Conservation (phyloP, 257 asterid species). For the Plectranthus barbatus region DNA sequence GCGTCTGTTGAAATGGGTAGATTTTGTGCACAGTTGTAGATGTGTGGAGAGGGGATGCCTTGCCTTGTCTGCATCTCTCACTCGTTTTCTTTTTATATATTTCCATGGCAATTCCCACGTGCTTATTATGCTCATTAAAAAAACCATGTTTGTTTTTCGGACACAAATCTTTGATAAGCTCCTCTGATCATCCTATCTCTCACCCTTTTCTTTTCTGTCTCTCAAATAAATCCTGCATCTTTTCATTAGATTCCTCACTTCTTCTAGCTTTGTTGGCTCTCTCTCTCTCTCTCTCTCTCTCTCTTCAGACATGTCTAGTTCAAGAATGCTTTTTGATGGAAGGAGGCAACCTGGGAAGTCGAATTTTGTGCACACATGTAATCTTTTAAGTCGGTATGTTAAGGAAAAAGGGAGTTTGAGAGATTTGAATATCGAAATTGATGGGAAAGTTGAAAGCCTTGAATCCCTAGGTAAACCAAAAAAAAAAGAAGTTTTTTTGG, state of each 20-base stretch:
- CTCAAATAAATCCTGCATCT: background rate
- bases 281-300: background rate
- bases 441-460: conserved; percentile 32
- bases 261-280: no score
- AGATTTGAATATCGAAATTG: conserved; percentile 48
- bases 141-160: background rate
- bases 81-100: background rate
- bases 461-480: conserved; percentile 28
- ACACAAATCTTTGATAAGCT: background rate
- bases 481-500: no score
- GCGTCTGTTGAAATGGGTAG: background rate
- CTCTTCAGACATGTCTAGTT: conserved; percentile 15
- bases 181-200: background rate
- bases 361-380: conserved; percentile 51
- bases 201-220: no score
- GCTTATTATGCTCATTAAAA: background rate
- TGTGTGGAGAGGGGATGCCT: no score
- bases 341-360: conserved; percentile 30
- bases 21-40: background rate
- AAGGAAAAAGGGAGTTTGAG: conserved; percentile 46
- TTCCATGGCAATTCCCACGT: conserved; percentile 18
- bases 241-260: background rate
- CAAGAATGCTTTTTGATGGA: background rate
- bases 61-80: no score
- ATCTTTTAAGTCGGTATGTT: conserved; percentile 53